Evolutionary conservation across 345 rosid species (phyloP).

Genomic region (Psidium guajava): DNA sequence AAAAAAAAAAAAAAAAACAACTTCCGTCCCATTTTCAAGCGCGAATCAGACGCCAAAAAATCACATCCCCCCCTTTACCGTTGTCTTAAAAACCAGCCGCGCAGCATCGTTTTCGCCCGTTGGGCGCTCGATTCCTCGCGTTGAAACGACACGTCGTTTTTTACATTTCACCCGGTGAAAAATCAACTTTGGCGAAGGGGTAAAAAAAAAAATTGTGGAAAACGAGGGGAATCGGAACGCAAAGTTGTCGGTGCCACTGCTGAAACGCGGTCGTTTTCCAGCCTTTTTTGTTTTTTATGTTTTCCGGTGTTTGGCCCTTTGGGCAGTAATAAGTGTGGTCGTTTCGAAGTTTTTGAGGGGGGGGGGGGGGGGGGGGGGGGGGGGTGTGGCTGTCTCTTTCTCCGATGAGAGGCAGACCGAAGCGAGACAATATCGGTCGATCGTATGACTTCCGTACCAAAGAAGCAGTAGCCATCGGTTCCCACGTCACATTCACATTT

Average conservation of each 20-base stretch:
- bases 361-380: too few species aligned
- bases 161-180: neutral
- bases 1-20: too few species aligned
- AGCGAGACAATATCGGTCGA: neutral
- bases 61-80: neutral
- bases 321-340: neutral
- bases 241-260: neutral
- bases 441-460: neutral
- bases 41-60: neutral
- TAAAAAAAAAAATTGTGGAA: neutral
- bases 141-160: neutral
- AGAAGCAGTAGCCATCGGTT: neutral
- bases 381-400: neutral
- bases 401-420: too few species aligned
- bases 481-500: neutral
- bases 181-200: fast-evolving
- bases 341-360: neutral
- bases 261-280: too few species aligned
- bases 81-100: fast-evolving
- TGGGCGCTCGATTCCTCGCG: neutral
- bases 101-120: neutral
- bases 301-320: too few species aligned
- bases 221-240: neutral
- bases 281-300: too few species aligned
- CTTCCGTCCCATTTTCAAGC: fast-evolving